Conservation (phyloP, 495 filamentous ascomycete genomes). For the Lentithecium fluviatile region DNA sequence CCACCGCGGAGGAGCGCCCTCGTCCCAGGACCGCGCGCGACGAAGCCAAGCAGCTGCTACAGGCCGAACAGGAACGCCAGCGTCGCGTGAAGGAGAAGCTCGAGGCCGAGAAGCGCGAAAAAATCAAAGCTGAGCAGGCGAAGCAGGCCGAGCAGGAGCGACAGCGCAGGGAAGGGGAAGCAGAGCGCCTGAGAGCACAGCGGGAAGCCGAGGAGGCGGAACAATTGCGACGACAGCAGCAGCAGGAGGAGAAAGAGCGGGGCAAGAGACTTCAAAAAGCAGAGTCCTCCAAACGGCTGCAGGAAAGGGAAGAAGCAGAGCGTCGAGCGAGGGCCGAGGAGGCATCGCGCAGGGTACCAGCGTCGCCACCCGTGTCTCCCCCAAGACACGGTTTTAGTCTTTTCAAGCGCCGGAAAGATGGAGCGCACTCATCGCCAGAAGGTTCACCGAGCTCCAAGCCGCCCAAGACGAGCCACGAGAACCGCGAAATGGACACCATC, state of each 20-base stretch:
- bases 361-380: constrained; percentile 24
- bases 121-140: constrained; percentile 28
- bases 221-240: constrained; percentile 13
- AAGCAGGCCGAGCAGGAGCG: constrained; percentile 16
- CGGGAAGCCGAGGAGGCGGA: constrained; percentile 28
- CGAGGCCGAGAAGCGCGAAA: constrained; percentile 28
- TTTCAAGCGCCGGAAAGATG: constrained; percentile 25
- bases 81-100: constrained; percentile 27
- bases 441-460: constrained; percentile 1
- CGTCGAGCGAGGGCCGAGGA: constrained; percentile 5
- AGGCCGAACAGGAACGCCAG: constrained; percentile 36
- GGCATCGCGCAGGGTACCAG: constrained; percentile 14
- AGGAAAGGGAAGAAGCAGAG: constrained; percentile 27
- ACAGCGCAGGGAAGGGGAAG: constrained; percentile 24
- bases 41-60: constrained; percentile 35
- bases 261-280: constrained; percentile 21
- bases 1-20: constrained; percentile 1
- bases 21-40: constrained; percentile 22
- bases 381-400: constrained; percentile 30
- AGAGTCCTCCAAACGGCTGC: constrained; percentile 10
- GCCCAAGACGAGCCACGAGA: constrained; percentile 17
- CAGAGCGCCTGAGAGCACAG: constrained; percentile 24
- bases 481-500: constrained; percentile 31
- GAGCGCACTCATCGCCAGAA: constrained; percentile 14
- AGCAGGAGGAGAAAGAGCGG: constrained; percentile 33